Conservation (phyloP, 148 eudicot species). For the Vaccinium vitisidaea region DNA sequence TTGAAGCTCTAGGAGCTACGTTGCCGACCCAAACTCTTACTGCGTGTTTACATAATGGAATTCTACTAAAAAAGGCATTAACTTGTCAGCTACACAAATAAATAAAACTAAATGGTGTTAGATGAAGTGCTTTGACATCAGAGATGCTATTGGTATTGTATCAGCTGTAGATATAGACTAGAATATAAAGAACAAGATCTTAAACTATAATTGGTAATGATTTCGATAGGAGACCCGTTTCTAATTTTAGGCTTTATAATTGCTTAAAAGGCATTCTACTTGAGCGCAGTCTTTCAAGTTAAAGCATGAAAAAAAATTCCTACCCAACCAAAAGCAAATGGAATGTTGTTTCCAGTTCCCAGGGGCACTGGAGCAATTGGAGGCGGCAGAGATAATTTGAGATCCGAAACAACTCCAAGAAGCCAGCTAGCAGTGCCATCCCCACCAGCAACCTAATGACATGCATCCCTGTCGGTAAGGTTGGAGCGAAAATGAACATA, state of each 20-base stretch:
- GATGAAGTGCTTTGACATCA: constrained; percentile 1
- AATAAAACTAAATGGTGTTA: background rate
- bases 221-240: background rate
- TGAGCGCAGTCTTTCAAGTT: background rate
- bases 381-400: constrained; percentile 77
- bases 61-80: background rate
- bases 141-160: background rate
- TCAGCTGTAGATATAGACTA: background rate
- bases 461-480: constrained; percentile 18
- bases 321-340: constrained; percentile 98
- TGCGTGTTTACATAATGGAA: background rate
- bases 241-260: background rate
- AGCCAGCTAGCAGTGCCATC: constrained; percentile 99
- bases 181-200: background rate
- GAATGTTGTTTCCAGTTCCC: constrained; percentile 97
- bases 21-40: background rate
- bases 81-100: background rate
- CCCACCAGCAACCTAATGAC: constrained; percentile 89
- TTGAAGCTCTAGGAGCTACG: background rate
- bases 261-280: background rate
- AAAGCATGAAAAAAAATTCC: constrained; percentile 12
- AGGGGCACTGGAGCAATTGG: constrained; percentile 91
- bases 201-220: background rate
- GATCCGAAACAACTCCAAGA: constrained; percentile 90
- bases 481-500: background rate